Evolutionary conservation across 2,329 filamentous ascomycete genomes (phyloP).

Genomic region (Neonectria faginata): DNA sequence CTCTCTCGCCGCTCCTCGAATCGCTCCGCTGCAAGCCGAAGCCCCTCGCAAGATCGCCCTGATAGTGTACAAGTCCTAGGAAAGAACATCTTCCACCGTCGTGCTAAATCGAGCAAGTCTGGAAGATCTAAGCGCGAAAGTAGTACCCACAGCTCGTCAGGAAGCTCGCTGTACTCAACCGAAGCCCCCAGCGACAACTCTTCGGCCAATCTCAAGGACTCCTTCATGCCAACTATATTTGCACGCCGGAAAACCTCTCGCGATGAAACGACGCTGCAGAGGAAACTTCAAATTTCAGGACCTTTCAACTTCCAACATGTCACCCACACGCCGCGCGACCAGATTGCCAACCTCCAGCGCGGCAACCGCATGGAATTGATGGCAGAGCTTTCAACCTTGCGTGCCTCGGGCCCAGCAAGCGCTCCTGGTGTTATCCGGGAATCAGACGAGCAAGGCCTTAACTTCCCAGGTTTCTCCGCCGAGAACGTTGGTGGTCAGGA

Average conservation of each 20-base stretch:
- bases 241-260: conserved; percentile 59
- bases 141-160: conserved; percentile 60
- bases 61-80: conserved; percentile 71
- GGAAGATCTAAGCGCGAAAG: conserved; percentile 58
- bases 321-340: conserved; percentile 66
- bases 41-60: conserved; percentile 64
- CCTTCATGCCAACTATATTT: conserved; percentile 64
- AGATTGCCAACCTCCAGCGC: conserved; percentile 55
- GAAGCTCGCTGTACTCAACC: conserved; percentile 61
- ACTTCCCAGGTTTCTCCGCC: conserved; percentile 61
- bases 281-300: conserved; percentile 67
- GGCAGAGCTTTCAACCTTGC: conserved; percentile 58
- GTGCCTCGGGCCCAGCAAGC: conserved; percentile 42
- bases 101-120: conserved; percentile 58
- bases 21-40: conserved; percentile 65
- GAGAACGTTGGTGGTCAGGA: conserved; percentile 36
- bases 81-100: conserved; percentile 69
- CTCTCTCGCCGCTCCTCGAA: conserved; percentile 69
- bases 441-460: conserved; percentile 53
- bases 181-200: conserved; percentile 55
- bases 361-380: conserved; percentile 56
- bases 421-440: conserved; percentile 38
- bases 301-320: conserved; percentile 77
- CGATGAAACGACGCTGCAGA: conserved; percentile 50
- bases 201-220: conserved; percentile 54